phyloP scores from a whole-genome alignment of 148 eudicot genomes.

The Rhododendron mucronatum region DNA sequence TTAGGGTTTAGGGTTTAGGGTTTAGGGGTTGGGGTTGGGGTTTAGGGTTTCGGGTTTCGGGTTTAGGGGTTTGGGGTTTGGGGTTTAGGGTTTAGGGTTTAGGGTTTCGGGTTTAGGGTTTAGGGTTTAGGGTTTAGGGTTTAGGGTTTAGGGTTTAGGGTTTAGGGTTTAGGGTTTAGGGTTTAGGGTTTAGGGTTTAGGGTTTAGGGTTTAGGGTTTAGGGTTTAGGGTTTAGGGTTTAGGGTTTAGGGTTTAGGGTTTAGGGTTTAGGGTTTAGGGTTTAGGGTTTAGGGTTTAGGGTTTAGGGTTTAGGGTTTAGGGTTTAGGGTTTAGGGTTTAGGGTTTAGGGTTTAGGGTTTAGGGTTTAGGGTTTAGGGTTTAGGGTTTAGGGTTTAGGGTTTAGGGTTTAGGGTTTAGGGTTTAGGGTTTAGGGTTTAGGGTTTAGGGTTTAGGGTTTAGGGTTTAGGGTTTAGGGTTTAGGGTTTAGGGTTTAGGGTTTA shows the following conservation, averaged over 20 bases:
- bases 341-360: slow-evolving; percentile 16
- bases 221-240: slow-evolving; percentile 20
- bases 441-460: slow-evolving; percentile 12
- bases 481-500: slow-evolving; percentile 13
- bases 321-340: slow-evolving; percentile 1
- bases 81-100: slow-evolving; percentile 28
- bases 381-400: slow-evolving; percentile 18
- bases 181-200: slow-evolving; percentile 22
- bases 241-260: slow-evolving; percentile 21
- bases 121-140: background rate
- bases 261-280: slow-evolving; percentile 14
- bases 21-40: slow-evolving; percentile 24
- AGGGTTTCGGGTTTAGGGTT: slow-evolving; percentile 8
- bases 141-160: slow-evolving; percentile 17
- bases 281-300: slow-evolving; percentile 16
- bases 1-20: slow-evolving; percentile 20
- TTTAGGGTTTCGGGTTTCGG: slow-evolving; percentile 20
- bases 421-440: slow-evolving; percentile 13
- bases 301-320: slow-evolving; percentile 11
- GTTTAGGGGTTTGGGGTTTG: slow-evolving; percentile 24
- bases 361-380: slow-evolving; percentile 20
- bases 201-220: slow-evolving; percentile 23
- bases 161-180: slow-evolving; percentile 24
- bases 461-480: slow-evolving; percentile 10
- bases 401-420: slow-evolving; percentile 13